Evolutionary conservation across 495 filamentous ascomycete species (phyloP).

Genomic region (Cetradonia linearis): DNA sequence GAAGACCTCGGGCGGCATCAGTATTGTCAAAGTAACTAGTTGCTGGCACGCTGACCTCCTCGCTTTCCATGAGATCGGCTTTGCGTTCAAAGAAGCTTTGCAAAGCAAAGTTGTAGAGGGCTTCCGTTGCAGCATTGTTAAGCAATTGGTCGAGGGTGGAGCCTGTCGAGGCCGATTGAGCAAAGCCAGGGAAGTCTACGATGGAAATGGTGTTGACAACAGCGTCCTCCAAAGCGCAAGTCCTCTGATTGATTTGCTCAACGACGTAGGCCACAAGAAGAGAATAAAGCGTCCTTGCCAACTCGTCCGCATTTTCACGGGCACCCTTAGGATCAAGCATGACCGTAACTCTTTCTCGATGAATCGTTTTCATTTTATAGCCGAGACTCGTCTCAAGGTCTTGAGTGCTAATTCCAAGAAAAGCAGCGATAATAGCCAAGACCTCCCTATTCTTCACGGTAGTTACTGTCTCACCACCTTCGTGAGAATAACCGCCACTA

Average conservation of each 20-base stretch:
- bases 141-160: conserved; percentile 86
- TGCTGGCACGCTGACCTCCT: conserved; percentile 78
- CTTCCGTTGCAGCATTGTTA: conserved; percentile 86
- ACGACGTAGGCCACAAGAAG: conserved; percentile 88
- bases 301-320: conserved; percentile 81
- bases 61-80: conserved; percentile 80
- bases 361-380: conserved; percentile 91
- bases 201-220: conserved; percentile 90
- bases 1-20: conserved; percentile 77
- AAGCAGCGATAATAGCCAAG: conserved; percentile 74
- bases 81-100: conserved; percentile 93
- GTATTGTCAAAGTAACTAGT: conserved; percentile 97
- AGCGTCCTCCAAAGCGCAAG: conserved; percentile 78
- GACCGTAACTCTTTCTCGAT: conserved; percentile 88
- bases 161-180: conserved; percentile 68
- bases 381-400: conserved; percentile 81
- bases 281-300: conserved; percentile 90
- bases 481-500: conserved; percentile 91
- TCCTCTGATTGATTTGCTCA: conserved; percentile 80
- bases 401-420: conserved; percentile 69
- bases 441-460: conserved; percentile 90
- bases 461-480: conserved; percentile 77
- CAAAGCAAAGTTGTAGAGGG: conserved; percentile 81
- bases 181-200: conserved; percentile 92
- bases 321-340: conserved; percentile 92